Conservation (phyloP, 2,329 filamentous ascomycete genomes). For the Ascochyta koolunga region DNA sequence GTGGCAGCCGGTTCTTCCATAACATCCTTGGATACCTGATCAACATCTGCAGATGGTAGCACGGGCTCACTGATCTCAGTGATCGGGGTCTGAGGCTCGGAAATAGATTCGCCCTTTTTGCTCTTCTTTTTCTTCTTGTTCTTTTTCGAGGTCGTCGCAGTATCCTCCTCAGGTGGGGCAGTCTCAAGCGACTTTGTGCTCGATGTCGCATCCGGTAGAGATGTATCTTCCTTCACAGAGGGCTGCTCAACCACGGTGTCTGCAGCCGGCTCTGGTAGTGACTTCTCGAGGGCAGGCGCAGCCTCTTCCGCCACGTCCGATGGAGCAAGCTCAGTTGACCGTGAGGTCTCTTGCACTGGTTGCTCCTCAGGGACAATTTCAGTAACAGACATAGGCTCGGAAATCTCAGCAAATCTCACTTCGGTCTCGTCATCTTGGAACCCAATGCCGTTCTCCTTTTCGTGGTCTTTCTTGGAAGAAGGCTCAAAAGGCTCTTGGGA, state of each 20-base stretch:
- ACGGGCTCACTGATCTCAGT: conserved; percentile 5
- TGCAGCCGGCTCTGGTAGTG: not conserved
- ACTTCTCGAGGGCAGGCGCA: not conserved
- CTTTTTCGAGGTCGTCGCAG: conserved; percentile 27
- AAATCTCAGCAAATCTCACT: not conserved
- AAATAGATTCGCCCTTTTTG: conserved; percentile 29
- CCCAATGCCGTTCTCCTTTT: conserved; percentile 31
- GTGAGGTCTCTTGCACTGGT: not conserved
- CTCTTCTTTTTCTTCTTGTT: conserved; percentile 38
- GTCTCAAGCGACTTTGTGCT: not conserved
- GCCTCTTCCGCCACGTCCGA: not conserved
- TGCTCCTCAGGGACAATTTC: not conserved
- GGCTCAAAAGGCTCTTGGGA: conserved; percentile 12
- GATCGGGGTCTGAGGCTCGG: conserved; percentile 25
- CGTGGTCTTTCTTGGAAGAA: conserved; percentile 27
- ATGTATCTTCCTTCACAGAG: not conserved
- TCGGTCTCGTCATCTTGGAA: not conserved
- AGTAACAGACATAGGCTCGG: not conserved
- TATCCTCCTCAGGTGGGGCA: not conserved
- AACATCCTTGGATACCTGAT: not conserved
- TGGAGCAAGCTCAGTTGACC: not conserved
- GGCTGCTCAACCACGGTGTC: not conserved
- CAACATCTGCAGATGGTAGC: not conserved
- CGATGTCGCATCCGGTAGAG: not conserved
- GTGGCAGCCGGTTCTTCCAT: not conserved